phyloP scores from a whole-genome alignment of 2,329 filamentous ascomycete genomes.

The Phyllosticta capitalensis region DNA sequence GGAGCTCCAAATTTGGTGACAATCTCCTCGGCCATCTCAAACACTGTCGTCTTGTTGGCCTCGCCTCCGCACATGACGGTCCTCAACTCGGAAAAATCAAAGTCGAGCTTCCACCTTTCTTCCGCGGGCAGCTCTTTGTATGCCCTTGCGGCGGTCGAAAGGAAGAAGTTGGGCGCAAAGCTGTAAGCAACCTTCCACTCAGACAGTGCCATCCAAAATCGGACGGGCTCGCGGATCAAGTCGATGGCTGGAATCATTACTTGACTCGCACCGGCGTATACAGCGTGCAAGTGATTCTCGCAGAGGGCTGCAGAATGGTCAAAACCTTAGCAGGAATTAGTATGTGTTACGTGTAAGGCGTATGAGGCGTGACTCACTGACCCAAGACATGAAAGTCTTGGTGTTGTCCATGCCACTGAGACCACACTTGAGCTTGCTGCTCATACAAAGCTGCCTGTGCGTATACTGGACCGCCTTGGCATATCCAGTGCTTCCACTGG shows the following conservation, averaged over 20 bases:
- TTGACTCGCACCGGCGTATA: slow-evolving; percentile 34
- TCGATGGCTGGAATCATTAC: slow-evolving; percentile 37
- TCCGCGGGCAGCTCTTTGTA: neutral
- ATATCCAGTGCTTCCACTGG: slow-evolving; percentile 39
- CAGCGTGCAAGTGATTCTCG: slow-evolving; percentile 44
- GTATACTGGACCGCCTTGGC: slow-evolving; percentile 41
- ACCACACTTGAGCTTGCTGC: slow-evolving; percentile 1
- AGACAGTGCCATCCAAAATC: slow-evolving; percentile 32
- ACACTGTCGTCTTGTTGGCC: slow-evolving; percentile 31
- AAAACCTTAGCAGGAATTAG: slow-evolving; percentile 12
- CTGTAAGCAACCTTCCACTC: slow-evolving; percentile 34
- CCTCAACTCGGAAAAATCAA: slow-evolving; percentile 16
- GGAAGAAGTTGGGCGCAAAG: slow-evolving; percentile 39
- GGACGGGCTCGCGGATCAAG: slow-evolving; percentile 30
- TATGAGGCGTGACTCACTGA: slow-evolving; percentile 2
- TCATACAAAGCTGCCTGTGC: slow-evolving; percentile 33
- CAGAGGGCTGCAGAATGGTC: slow-evolving; percentile 46
- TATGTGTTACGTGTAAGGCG: neutral
- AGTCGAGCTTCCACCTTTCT: neutral
- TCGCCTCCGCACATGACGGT: slow-evolving; percentile 38
- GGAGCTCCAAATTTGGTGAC: slow-evolving; percentile 25
- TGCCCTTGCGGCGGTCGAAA: slow-evolving; percentile 15
- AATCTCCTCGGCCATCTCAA: slow-evolving; percentile 18
- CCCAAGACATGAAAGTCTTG: slow-evolving; percentile 11
- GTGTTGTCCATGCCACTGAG: neutral